Conservation (phyloP, 2,329 filamentous ascomycete species). For the Pezicula rhizophila region DNA sequence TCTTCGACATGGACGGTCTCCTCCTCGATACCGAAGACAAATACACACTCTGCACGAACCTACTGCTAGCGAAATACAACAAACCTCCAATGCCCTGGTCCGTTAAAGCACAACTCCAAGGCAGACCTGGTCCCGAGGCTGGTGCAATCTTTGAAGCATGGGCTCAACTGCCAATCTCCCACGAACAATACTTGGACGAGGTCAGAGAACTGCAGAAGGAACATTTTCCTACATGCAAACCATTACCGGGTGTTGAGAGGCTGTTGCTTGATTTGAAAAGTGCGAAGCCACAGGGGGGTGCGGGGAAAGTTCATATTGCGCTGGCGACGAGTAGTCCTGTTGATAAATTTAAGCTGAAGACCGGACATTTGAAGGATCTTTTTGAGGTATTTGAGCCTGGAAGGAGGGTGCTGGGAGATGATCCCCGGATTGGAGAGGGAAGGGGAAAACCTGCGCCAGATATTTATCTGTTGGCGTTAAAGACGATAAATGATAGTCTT, state of each 20-base stretch:
- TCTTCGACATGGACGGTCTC: slow-evolving; percentile 98
- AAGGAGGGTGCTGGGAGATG: slow-evolving; percentile 81
- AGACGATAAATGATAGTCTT: slow-evolving; percentile 75
- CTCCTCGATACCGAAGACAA: slow-evolving; percentile 91
- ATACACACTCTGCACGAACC: slow-evolving; percentile 80
- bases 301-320: slow-evolving; percentile 64
- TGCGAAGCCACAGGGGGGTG: slow-evolving; percentile 21
- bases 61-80: slow-evolving; percentile 69
- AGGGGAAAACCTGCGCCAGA: slow-evolving; percentile 93
- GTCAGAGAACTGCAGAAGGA: slow-evolving; percentile 59
- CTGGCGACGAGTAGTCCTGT: slow-evolving; percentile 66
- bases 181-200: slow-evolving; percentile 58
- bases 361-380: slow-evolving; percentile 46
- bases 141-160: slow-evolving; percentile 66
- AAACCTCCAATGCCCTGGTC: slow-evolving; percentile 79
- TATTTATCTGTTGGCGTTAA: slow-evolving; percentile 83
- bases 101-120: slow-evolving; percentile 75
- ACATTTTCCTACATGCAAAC: slow-evolving; percentile 67
- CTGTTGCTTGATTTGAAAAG: slow-evolving; percentile 54
- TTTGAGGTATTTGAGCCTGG: slow-evolving; percentile 61
- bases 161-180: slow-evolving; percentile 75
- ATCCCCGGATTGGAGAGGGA: slow-evolving; percentile 67
- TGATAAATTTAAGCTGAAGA: slow-evolving; percentile 32
- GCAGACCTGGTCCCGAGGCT: slow-evolving; percentile 31
- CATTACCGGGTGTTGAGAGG: slow-evolving; percentile 70